Evolutionary conservation across 2,329 filamentous ascomycete genomes (phyloP).

Genomic region (Xenoacremonium recifei): DNA sequence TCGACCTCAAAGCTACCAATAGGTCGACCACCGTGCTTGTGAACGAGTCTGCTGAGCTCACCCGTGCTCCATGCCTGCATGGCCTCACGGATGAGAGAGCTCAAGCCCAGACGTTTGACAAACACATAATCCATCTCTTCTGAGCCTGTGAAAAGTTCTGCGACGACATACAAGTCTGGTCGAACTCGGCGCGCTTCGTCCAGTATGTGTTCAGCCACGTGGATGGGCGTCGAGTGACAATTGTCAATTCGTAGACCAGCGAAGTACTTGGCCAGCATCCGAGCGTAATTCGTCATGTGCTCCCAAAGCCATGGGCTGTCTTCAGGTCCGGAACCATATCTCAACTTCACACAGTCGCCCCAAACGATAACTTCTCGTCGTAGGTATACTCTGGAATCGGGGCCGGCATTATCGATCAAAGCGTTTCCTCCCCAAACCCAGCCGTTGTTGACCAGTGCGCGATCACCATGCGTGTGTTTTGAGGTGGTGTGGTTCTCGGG

Average conservation of each 20-base stretch:
- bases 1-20: constrained; percentile 98
- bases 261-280: constrained; percentile 91
- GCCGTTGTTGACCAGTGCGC: constrained; percentile 90
- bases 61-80: constrained; percentile 98
- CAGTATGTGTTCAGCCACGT: constrained; percentile 91
- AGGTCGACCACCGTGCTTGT: constrained; percentile 87
- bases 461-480: constrained; percentile 71
- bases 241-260: constrained; percentile 96
- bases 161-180: constrained; percentile 86
- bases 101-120: constrained; percentile 87
- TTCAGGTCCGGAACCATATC: constrained; percentile 76
- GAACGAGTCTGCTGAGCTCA: constrained; percentile 88
- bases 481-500: constrained; percentile 75
- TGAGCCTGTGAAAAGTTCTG: constrained; percentile 92
- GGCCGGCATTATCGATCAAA: constrained; percentile 88
- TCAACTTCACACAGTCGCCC: constrained; percentile 97
- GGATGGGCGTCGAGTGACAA: constrained; percentile 92
- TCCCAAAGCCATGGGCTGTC: constrained; percentile 96
- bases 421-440: constrained; percentile 99
- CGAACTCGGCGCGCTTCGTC: constrained; percentile 88
- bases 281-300: constrained; percentile 90
- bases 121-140: constrained; percentile 97
- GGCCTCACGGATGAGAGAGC: constrained; percentile 88
- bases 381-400: constrained; percentile 88
- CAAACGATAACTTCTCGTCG: constrained; percentile 94